Conservation (phyloP, 176 grass and related monocot genomes). For the Rhynchospora tenuis region DNA sequence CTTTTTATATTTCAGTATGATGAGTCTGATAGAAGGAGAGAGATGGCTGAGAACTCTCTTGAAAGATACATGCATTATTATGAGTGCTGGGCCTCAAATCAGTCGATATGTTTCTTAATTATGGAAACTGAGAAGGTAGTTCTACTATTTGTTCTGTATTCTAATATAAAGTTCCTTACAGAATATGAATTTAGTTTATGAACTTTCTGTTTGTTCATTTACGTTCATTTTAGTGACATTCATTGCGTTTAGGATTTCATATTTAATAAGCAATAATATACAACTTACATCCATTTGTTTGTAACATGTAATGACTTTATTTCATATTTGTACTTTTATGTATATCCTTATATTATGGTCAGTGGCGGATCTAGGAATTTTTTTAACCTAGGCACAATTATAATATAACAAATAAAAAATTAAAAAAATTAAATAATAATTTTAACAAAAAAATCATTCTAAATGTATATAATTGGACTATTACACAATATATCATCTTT, state of each 20-base stretch:
- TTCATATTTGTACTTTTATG: neutral
- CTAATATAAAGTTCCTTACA: neutral
- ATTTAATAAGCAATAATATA: neutral
- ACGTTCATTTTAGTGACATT: neutral
- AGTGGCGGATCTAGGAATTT: too few relatives aligned
- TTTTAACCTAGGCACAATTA: too few relatives aligned
- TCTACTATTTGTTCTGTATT: neutral
- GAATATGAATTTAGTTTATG: neutral
- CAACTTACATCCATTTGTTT: neutral
- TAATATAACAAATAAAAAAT: too few relatives aligned
- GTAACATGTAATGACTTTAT: neutral
- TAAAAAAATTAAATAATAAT: too few relatives aligned
- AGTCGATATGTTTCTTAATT: slow-evolving; percentile 50
- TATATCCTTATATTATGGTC: too few relatives aligned
- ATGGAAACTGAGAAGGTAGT: slow-evolving; percentile 74
- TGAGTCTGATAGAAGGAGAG: slow-evolving; percentile 80
- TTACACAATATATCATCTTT: too few relatives aligned
- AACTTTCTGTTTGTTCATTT: neutral
- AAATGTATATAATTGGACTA: too few relatives aligned
- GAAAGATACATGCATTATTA: slow-evolving; percentile 99
- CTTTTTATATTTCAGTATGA: slow-evolving; percentile 47
- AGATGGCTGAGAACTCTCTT: slow-evolving; percentile 92
- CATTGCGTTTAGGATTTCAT: neutral
- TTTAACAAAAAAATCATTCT: too few relatives aligned
- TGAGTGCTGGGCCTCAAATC: slow-evolving; percentile 95